Base-by-base conservation (phyloP, 192 early-diverging fungal genomes). In the Helicostylum pulchrum region DNA sequence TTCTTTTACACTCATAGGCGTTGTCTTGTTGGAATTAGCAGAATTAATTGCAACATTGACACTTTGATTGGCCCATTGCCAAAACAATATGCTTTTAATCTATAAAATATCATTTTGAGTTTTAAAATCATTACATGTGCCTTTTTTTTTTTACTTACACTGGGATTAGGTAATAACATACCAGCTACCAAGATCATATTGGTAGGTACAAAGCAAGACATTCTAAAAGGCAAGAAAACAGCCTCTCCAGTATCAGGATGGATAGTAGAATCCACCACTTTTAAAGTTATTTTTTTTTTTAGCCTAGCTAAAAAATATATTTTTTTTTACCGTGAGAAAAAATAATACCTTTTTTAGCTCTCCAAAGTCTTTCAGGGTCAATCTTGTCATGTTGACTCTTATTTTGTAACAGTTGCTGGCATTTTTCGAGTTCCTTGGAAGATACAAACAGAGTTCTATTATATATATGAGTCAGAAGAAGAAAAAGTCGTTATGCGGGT, bases 41-140 rank as follows among this genome's bases (percentile, higher is more conserved):
- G 87, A 92, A 71, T 94, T 94, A 71, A 94, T 86, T 8, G 90
- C 92, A 6, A 92, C 90, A 70, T 94, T 94, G 30, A 90, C 83
- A 46, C 78, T 81, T 69, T 94, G 92, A 70, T 94, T 93, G 20
- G 85, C 62, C 90, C 89, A 92, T 69, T 92, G 89, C 84, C 87
- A 90, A 70, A 89, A 88, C 36, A 92, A 55, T 60, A 87, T 83
- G 17, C 72, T 79, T 57, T 71, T 77, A 43, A 79, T 78, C 61
- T 84, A 43, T 48, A 23, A 15, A 54, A n/a, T n/a, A n/a, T 19
- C 51, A 26, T n/a, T 26, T 53, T 54, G 15, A 31, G 30, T 14
- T 48, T 12, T 6, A 48, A 55, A 55, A 36, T 1, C 42, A 12
- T 39, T n/a, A 21, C 39, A 43, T 4, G 11, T 7, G 1, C 7